Percentiles rank a stretch among this genome's conserved stretches.
These are phyloP conservation scores for Magnusiomyces fungicola DNA, from an alignment of 1,139 yeast genomes.

Conservation along the genomic window DNA sequence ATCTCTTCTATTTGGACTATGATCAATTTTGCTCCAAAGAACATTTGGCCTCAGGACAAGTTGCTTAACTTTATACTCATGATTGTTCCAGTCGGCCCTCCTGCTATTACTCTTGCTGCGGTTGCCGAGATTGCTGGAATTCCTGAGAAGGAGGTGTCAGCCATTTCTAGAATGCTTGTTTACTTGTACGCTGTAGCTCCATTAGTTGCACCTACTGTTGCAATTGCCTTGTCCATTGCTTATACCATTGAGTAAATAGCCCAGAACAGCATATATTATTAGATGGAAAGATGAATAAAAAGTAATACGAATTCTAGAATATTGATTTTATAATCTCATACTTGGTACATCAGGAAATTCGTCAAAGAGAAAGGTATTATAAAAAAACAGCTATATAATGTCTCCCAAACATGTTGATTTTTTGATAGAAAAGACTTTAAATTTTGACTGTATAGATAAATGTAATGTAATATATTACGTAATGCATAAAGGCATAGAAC, in stretches of 20 bases:
- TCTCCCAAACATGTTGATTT: too few relatives aligned
- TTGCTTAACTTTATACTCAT: conserved; percentile 20
- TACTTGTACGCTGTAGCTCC: conserved; percentile 20
- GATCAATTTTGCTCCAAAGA: conserved; percentile 9
- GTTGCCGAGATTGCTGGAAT: conserved; percentile 23
- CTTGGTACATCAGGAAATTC: too few relatives aligned
- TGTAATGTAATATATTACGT: too few relatives aligned
- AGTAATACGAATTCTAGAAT: too few relatives aligned
- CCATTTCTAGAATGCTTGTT: conserved; percentile 19
- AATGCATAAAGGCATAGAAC: too few relatives aligned
- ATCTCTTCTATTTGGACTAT: conserved; percentile 16
- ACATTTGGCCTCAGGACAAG: conserved; percentile 19
- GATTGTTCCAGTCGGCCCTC: conserved; percentile 22
- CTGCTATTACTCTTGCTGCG: conserved; percentile 23
- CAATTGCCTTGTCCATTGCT: conserved; percentile 17
- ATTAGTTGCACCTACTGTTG: conserved; percentile 20
- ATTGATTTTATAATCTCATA: too few relatives aligned
- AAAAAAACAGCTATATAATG: too few relatives aligned
- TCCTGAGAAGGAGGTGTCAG: conserved; percentile 17
- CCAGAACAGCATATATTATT: too few relatives aligned
- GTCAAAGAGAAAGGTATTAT: too few relatives aligned
- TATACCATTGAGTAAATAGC: conserved; percentile 7
- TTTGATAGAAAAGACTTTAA: too few relatives aligned
- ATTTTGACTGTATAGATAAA: too few relatives aligned
- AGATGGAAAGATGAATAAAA: too few relatives aligned